Conservation (phyloP, 2,329 filamentous ascomycete genomes). For the Claviceps sp. region DNA sequence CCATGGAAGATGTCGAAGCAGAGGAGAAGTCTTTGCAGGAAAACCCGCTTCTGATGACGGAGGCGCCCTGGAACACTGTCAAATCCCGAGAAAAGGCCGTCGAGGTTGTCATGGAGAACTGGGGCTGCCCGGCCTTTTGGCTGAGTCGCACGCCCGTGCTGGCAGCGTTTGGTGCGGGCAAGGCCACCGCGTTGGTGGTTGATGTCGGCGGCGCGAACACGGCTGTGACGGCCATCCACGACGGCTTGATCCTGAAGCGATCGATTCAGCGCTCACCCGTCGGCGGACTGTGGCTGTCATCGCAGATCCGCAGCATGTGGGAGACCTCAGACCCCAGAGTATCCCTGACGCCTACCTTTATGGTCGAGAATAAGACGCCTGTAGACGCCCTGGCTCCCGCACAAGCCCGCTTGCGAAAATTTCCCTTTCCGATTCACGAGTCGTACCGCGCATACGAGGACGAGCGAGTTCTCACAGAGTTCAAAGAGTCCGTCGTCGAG, state of each 20-base stretch:
- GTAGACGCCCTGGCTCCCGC: constrained; percentile 77
- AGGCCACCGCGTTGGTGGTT: constrained; percentile 82
- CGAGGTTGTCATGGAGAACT: constrained; percentile 93
- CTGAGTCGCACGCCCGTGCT: constrained; percentile 79
- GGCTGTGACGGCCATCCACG: constrained; percentile 81
- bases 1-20: constrained; percentile 37
- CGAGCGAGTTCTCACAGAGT: constrained; percentile 85
- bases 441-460: constrained; percentile 79
- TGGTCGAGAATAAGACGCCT: constrained; percentile 73
- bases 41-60: constrained; percentile 84
- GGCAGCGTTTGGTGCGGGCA: constrained; percentile 82
- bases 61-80: constrained; percentile 79
- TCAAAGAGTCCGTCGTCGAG: constrained; percentile 95
- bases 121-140: constrained; percentile 92
- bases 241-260: constrained; percentile 87
- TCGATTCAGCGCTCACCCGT: constrained; percentile 74
- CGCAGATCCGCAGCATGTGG: constrained; percentile 75
- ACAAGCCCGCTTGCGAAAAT: constrained; percentile 62
- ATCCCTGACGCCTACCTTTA: constrained; percentile 69
- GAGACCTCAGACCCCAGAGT: constrained; percentile 54
- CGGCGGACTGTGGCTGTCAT: constrained; percentile 80
- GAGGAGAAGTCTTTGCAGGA: constrained; percentile 75
- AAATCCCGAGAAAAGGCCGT: constrained; percentile 90
- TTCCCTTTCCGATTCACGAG: constrained; percentile 43
- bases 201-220: constrained; percentile 84